Percentiles rank a stretch among this genome's conserved stretches.
These are phyloP conservation scores for Annulohypoxylon truncatum DNA, from an alignment of 2,329 filamentous ascomycete species.

Conservation along the genomic window DNA sequence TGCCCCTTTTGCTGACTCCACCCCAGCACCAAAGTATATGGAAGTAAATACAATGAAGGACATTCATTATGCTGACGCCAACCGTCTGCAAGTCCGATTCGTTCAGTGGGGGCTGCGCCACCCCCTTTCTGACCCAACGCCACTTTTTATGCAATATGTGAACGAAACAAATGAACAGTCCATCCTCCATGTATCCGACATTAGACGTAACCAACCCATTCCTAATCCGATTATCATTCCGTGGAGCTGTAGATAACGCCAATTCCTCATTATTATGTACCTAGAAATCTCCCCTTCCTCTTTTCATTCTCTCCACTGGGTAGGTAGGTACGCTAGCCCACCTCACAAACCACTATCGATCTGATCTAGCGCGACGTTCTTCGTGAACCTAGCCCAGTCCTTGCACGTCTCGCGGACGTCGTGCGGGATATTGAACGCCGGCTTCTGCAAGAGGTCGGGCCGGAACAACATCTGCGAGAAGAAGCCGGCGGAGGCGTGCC, in stretches of 20 bases:
- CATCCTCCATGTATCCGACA: neutral
- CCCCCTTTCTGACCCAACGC: slow-evolving; percentile 4
- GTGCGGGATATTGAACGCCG: slow-evolving; percentile 49
- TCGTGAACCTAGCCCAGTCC: slow-evolving; percentile 55
- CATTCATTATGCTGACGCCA: slow-evolving; percentile 4
- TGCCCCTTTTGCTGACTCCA: neutral
- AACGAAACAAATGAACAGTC: neutral
- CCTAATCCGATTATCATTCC: neutral
- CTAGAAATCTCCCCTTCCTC: too few species aligned
- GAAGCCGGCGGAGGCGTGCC: slow-evolving; percentile 60
- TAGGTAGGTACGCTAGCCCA: neutral
- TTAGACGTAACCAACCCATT: neutral
- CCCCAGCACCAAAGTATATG: neutral
- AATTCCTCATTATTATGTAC: neutral
- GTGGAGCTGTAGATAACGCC: neutral
- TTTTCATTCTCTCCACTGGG: neutral
- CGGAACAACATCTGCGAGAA: slow-evolving; percentile 56
- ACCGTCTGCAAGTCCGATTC: neutral
- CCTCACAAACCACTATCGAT: slow-evolving; percentile 55
- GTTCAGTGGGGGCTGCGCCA: neutral
- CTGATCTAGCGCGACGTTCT: slow-evolving; percentile 46
- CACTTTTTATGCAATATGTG: slow-evolving; percentile 9
- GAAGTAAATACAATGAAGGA: slow-evolving; percentile 21
- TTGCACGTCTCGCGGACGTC: slow-evolving; percentile 52
- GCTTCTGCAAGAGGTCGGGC: slow-evolving; percentile 39